These are phyloP conservation scores for Tylopilus vinaceipallidus DNA, from an alignment of 768 basidiomycete genomes.

Conservation along the genomic window DNA sequence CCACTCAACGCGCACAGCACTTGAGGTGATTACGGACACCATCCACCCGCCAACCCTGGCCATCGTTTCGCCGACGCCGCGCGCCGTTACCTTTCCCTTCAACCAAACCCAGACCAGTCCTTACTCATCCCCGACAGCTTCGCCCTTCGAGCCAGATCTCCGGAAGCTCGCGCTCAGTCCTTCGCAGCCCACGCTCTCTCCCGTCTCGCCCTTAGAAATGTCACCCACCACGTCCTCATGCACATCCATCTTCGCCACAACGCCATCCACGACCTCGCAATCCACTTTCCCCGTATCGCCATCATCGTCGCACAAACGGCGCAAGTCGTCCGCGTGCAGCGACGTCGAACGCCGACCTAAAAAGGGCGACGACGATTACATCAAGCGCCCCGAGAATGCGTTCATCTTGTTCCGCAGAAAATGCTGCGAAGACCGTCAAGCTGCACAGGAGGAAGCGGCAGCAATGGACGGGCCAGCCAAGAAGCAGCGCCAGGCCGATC, in stretches of 20 bases:
- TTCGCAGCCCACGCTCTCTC: conserved; percentile 40
- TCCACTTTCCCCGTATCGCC: conserved; percentile 35
- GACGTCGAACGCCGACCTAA: conserved; percentile 48
- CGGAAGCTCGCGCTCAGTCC: conserved; percentile 44
- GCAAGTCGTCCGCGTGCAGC: conserved; percentile 49
- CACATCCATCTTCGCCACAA: conserved; percentile 41
- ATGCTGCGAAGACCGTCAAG: conserved; percentile 71
- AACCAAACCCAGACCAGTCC: conserved; percentile 46
- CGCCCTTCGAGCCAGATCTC: conserved; percentile 75
- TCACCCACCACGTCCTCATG: conserved; percentile 35
- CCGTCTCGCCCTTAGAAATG: conserved; percentile 32
- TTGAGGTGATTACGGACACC: conserved; percentile 73
- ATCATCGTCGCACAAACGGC: conserved; percentile 45
- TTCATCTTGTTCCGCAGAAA: conserved; percentile 83
- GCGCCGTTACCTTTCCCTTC: conserved; percentile 47
- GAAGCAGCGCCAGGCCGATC: conserved; percentile 76
- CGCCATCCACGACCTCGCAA: conserved; percentile 33
- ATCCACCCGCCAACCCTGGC: conserved; percentile 50
- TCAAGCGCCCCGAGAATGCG: conserved; percentile 82
- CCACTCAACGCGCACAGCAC: conserved; percentile 43
- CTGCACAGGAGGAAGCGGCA: conserved; percentile 47
- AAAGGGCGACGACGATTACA: conserved; percentile 79
- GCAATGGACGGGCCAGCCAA: conserved; percentile 43
- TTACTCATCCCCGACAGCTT: conserved; percentile 62
- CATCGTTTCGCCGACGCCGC: conserved; percentile 62